Evolutionary conservation across 805 yeast genomes (phyloP).

Genomic region (Schizosaccharomyces cryophilus): DNA sequence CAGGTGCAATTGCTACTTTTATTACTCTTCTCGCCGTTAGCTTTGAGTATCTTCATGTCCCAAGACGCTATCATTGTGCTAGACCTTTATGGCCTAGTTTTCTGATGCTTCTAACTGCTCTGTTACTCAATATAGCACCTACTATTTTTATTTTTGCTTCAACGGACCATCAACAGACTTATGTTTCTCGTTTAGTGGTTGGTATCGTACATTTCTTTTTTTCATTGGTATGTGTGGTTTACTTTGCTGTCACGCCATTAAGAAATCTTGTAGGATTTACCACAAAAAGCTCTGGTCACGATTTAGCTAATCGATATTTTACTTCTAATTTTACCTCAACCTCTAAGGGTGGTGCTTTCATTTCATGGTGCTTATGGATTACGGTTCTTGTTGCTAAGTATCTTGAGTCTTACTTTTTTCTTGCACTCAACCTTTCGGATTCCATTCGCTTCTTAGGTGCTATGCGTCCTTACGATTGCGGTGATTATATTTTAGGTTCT

Average conservation of each 20-base stretch:
- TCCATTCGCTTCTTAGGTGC: constrained; percentile 76
- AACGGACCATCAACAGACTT: constrained; percentile 35
- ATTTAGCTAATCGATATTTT: constrained; percentile 81
- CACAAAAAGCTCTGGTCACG: constrained; percentile 65
- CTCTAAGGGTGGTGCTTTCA: constrained; percentile 77
- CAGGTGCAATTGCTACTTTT: constrained; percentile 65
- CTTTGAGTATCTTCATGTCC: constrained; percentile 87
- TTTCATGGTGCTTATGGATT: constrained; percentile 81
- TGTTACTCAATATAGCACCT: constrained; percentile 59
- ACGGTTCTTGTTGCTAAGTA: constrained; percentile 74
- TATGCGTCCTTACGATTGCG: constrained; percentile 61
- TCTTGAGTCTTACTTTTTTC: constrained; percentile 74
- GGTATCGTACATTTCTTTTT: constrained; percentile 79
- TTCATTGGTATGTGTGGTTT: constrained; percentile 58
- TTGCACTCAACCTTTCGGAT: constrained; percentile 73
- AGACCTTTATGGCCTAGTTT: constrained; percentile 82
- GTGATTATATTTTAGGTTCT: constrained; percentile 80
- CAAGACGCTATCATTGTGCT: constrained; percentile 98
- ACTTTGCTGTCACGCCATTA: constrained; percentile 83
- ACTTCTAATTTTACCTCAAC: constrained; percentile 75
- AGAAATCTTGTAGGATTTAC: constrained; percentile 89
- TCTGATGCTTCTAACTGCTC: constrained; percentile 40
- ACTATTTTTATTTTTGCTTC: constrained; percentile 64
- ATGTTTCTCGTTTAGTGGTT: constrained; percentile 41
- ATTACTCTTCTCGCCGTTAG: constrained; percentile 73